Base-by-base conservation (phyloP, 805 yeast species). In the Suhomyces vadensis region DNA sequence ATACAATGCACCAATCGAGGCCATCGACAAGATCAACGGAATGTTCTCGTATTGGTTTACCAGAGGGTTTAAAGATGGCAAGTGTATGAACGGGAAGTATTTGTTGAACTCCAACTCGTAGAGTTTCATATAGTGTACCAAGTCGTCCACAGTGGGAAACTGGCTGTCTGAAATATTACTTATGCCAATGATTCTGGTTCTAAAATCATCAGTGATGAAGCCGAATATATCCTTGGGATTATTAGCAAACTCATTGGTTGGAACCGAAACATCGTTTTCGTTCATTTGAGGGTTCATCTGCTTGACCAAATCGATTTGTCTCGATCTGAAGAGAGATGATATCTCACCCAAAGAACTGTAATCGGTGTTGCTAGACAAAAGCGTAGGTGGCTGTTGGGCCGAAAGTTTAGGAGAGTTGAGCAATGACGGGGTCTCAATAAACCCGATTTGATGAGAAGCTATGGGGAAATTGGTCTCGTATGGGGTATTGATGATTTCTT, bases 1-100 rank as follows among this genome's bases (percentile, higher is more conserved):
- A 56, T 87, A 88, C 17, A 91, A 72, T 0, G 97, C 96, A 35
- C 98, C 98, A 46, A 91, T 79, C 11, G 96, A 84, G 1, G 94
- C 85, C 78, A 90, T 85, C 2, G 95, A 81, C 43, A 90, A 68
- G 5, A 88, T 60, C 37, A 91, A 71, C 2, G 96, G 91, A 59
- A 82, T 62, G 64, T 75, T 58, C 60, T 75, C 66, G 71, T 67
- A 69, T 45, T 62, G 64, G 37, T 68, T 67, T n/a, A 60, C 67
- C 60, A 56, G 52, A 1, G 73, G 68, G 39, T 58, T 63, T 79
- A 73, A 39, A 77, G 77, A 61, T 16, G 87, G 87, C 37, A 85
- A 67, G 64, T 90, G 96, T 50, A 91, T 79, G 60, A 90, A 89
- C 19, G 95, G 91, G 64, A 88, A 84, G 60, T 85, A 90, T 44